These are phyloP conservation scores for Fagopyrum tataricum DNA, from an alignment of 148 eudicot genomes.

Conservation along the genomic window DNA sequence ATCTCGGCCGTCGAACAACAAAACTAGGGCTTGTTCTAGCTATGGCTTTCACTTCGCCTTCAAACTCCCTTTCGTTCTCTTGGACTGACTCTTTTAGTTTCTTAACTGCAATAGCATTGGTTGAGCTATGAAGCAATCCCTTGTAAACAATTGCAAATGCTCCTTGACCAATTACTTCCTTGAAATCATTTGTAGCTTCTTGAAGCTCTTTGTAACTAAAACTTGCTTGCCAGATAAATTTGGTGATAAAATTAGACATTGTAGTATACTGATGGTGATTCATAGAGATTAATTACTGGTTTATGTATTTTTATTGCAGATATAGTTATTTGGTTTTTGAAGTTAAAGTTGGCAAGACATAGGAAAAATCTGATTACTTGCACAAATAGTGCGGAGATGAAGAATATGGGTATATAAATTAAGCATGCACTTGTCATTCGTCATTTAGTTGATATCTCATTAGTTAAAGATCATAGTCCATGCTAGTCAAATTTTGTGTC, in stretches of 20 bases:
- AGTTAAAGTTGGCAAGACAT: background rate
- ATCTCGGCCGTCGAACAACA: too few relatives aligned
- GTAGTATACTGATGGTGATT: background rate
- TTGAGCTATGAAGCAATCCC: background rate
- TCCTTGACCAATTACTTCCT: background rate
- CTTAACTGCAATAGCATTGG: background rate
- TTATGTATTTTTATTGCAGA: background rate
- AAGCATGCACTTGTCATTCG: background rate
- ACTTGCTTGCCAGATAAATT: too few relatives aligned
- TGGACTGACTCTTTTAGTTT: background rate
- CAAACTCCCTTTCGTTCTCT: slow-evolving; percentile 39
- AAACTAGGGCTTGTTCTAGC: slow-evolving; percentile 37
- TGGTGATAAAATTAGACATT: slow-evolving; percentile 6
- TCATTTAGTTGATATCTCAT: background rate
- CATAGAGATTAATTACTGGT: background rate
- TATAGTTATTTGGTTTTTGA: background rate
- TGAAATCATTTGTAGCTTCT: slow-evolving; percentile 4
- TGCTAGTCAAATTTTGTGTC: background rate
- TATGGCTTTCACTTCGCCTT: slow-evolving; percentile 34
- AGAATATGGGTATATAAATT: slow-evolving; percentile 40
- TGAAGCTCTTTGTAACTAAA: background rate
- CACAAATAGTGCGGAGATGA: slow-evolving; percentile 18
- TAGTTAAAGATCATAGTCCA: background rate
- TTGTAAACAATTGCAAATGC: background rate
- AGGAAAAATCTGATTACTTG: background rate